Conservation (phyloP, 345 rosid species). For the Camelina laxa region DNA sequence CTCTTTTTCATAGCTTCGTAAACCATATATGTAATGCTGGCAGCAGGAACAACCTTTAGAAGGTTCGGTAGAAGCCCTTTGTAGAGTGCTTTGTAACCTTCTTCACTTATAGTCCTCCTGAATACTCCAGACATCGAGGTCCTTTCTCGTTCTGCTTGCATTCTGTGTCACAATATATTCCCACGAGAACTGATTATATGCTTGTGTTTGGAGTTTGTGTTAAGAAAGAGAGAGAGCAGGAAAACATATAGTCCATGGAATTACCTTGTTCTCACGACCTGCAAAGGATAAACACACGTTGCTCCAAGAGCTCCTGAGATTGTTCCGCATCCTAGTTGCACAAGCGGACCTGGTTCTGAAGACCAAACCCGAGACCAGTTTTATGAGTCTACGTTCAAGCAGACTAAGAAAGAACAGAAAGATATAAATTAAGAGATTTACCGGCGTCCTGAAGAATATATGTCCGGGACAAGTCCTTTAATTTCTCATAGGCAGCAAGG, state of each 20-base stretch:
- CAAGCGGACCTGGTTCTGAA: conserved; percentile 84
- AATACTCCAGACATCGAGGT: conserved; percentile 79
- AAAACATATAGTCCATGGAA: neutral
- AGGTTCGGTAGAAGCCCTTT: conserved; percentile 88
- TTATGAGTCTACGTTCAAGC: conserved; percentile 2
- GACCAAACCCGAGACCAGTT: conserved; percentile 15
- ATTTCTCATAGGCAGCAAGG: conserved; percentile 87
- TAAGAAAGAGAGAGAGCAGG: neutral
- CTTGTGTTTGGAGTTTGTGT: neutral
- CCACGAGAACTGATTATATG: neutral
- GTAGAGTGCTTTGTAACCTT: conserved; percentile 78
- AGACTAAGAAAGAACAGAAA: neutral
- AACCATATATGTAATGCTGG: conserved; percentile 58
- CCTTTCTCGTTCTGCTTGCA: conserved; percentile 84
- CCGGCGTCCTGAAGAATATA: conserved; percentile 74
- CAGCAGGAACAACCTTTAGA: conserved; percentile 67
- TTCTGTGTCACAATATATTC: conserved; percentile 47
- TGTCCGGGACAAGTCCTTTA: conserved; percentile 80
- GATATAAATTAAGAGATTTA: conserved; percentile 32
- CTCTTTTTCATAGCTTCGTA: conserved; percentile 89
- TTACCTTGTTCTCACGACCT: conserved; percentile 92
- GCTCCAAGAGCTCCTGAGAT: conserved; percentile 91
- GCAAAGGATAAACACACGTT: conserved; percentile 94
- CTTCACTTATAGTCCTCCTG: conserved; percentile 67
- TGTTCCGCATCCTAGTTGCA: conserved; percentile 90